Evolutionary conservation across 164 flowering plant genomes (phyloP).

Genomic region (Chloranthus sessilifolius): DNA sequence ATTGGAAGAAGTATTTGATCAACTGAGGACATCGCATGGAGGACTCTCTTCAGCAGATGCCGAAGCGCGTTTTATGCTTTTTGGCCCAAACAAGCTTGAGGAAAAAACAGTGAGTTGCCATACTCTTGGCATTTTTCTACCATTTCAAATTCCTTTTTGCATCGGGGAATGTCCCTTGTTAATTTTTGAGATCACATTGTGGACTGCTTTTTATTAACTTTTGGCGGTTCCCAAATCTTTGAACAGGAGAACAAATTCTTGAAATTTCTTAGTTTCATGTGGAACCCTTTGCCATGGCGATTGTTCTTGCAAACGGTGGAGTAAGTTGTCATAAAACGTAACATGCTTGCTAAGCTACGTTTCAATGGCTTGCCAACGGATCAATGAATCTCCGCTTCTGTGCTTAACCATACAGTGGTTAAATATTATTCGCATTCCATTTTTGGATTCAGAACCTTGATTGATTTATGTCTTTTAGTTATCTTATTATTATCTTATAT

Average conservation of each 20-base stretch:
- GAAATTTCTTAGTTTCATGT: constrained; percentile 87
- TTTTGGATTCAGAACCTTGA: neutral
- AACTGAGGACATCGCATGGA: constrained; percentile 45
- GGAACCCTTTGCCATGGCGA: constrained; percentile 94
- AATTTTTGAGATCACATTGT: too few species aligned
- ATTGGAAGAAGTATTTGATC: constrained; percentile 72
- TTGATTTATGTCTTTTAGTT: neutral
- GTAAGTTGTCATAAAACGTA: constrained; percentile 34
- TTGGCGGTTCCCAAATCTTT: neutral
- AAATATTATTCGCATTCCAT: neutral
- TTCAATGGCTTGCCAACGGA: neutral
- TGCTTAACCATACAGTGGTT: neutral
- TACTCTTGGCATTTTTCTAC: neutral
- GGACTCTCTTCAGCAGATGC: constrained; percentile 81
- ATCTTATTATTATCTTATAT: neutral
- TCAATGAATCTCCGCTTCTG: neutral
- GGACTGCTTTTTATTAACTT: too few species aligned
- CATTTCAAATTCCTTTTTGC: neutral
- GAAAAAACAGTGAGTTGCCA: constrained; percentile 31
- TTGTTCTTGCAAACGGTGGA: constrained; percentile 84
- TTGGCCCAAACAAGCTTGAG: constrained; percentile 78
- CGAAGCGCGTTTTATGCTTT: constrained; percentile 45
- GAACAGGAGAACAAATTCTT: constrained; percentile 79
- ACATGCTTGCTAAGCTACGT: neutral
- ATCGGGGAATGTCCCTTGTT: too few species aligned